Evolutionary conservation across 768 basidiomycete genomes (phyloP), one percentile per base, ranked within the genome.

Genomic region (Rhizopogon vulgaris): DNA sequence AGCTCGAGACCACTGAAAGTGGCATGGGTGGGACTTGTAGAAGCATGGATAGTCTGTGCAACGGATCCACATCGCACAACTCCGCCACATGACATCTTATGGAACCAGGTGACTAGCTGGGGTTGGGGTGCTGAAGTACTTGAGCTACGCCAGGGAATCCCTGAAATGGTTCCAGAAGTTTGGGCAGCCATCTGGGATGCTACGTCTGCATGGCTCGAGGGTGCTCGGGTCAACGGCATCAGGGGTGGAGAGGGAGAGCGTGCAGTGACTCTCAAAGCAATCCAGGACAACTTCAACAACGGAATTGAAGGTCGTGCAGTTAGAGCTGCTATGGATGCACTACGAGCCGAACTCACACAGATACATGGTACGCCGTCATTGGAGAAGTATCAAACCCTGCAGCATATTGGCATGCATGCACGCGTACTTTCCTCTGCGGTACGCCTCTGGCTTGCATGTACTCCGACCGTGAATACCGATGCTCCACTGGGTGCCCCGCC

Each of bases 61-160:
- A 78, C 82, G n/a, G 88, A 98, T 61, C 94, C 95, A 6, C 95
- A 98, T 63, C 74, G 77, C 50, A 94, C 92, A 6, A 87, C 83
- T 3, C 92, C 92, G 0, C 76, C 74, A 7, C 95, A 98, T 66
- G 91, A 90, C 49, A 82, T 97, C 45, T 69, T 87, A 8, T 98
- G 95, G 94, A 90, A 85, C 51, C 90, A 93, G 60, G 73, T 95
- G 9, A 69, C 73, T n/a, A 83, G 80, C 3, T 89, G 87, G 83
- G 81, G 75, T 0, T 95, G 92, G 89, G 74, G 71, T 15, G 73
- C 75, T 0, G 82, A 86, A 28, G 58, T 84, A 7, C 60, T 77
- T n/a, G 70, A 69, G 42, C 53, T 78, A 52, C 62, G 70, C 51
- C 58, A 60, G 3, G 58, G 62, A 39, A 45, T 85, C 10, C 63